phyloP scores from a whole-genome alignment of 345 rosid species.

The Syzygium jambos region DNA sequence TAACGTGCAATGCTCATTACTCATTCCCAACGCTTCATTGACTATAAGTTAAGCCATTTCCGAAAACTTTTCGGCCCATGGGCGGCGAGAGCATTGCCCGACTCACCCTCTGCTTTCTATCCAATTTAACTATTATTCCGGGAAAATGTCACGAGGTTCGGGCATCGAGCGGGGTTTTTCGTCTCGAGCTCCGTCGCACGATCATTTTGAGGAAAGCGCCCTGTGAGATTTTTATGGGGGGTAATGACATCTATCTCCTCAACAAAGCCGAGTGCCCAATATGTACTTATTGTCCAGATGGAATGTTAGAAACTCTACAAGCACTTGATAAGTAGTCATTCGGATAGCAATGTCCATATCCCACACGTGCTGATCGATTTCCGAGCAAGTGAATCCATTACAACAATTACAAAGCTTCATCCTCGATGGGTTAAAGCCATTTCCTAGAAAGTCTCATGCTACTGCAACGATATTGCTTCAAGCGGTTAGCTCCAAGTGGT shows the following conservation, averaged over 20 bases:
- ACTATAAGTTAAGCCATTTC: too few species aligned
- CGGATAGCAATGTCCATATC: not conserved
- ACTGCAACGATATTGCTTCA: too few species aligned
- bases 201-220: not conserved
- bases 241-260: not conserved
- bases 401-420: too few species aligned
- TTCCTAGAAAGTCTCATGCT: too few species aligned
- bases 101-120: not conserved
- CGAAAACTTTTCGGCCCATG: not conserved
- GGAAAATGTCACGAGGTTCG: rapidly evolving
- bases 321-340: not conserved
- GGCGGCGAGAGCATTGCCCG: not conserved
- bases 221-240: rapidly evolving
- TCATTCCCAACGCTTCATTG: too few species aligned
- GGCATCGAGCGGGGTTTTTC: rapidly evolving
- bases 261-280: not conserved
- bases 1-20: too few species aligned
- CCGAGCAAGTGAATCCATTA: not conserved
- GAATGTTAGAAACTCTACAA: not conserved
- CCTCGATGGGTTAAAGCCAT: too few species aligned
- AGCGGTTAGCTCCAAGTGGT: too few species aligned
- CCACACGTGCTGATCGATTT: rapidly evolving
- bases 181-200: not conserved
- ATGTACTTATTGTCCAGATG: too few species aligned
- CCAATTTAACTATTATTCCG: not conserved